Evolutionary conservation across 164 flowering plant species (phyloP), one percentile per base, ranked within the genome.

Genomic region (Platanus orientalis): DNA sequence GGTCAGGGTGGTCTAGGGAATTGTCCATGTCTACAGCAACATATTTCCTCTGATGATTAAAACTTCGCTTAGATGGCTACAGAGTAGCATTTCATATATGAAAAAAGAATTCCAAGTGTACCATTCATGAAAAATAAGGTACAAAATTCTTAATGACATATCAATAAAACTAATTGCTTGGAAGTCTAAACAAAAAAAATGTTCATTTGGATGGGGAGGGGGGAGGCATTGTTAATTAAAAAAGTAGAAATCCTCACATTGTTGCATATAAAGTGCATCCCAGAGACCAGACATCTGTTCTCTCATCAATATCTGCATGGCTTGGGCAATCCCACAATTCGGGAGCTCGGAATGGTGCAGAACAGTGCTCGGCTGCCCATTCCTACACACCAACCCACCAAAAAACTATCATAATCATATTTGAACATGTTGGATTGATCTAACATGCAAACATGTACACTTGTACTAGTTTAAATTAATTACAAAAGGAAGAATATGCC

Each of bases 241-340:
- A 54, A 62, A 27, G 26, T 16, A 67, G 24, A 48, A 66, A 30
- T 64, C 16, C 98, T 87, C 65, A 94, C 98, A 94, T 91, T 68
- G 83, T 86, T 67, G 96, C 97, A 78, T 83, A 94, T 36, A 91
- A 69, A 45, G 99, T 91, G 82, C 97, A 94, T 57, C 98, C 98
- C 16, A 94, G 75, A 30, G 97, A 89, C 98, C 98, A 94, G 71
- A 94, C 79, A 77, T 94, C 98, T 59, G 97, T 89, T 76, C 97
- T 87, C 76, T 87, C 98, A 68, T 94, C 98, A 60, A 94, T 82
- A 66, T 89, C 89, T 25, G 88, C 81, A 71, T 91, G 84, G 74
- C 98, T 94, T 45, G 95, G 90, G 71, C 98, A 94, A 71, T 94
- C 98, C 98, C 98, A 94, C 64, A 94, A 81, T 74, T 94, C 98